phyloP scores from a whole-genome alignment of 768 basidiomycete species.

The Pluteus cervinus region DNA sequence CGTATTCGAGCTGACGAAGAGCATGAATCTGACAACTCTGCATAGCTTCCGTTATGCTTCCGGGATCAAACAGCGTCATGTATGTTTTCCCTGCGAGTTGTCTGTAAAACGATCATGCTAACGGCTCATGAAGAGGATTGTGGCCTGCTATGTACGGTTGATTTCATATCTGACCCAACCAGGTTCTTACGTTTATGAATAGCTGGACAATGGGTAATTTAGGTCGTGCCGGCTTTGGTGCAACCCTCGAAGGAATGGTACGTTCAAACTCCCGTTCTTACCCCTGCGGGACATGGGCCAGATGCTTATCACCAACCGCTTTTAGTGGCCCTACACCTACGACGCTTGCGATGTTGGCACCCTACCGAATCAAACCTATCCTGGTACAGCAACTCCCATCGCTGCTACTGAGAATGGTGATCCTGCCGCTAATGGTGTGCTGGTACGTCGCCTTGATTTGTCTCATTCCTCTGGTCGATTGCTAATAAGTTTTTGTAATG shows the following conservation, averaged over 20 bases:
- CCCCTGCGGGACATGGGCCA: no score
- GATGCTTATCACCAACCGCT: no score
- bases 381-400: slow-evolving; percentile 42
- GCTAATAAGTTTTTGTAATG: background rate
- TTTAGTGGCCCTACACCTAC: slow-evolving; percentile 61
- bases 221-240: slow-evolving; percentile 69
- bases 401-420: slow-evolving; percentile 38
- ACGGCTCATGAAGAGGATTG: slow-evolving; percentile 18
- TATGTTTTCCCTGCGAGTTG: slow-evolving; percentile 6
- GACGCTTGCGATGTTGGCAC: slow-evolving; percentile 79
- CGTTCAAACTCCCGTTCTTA: slow-evolving; percentile 10
- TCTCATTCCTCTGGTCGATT: background rate
- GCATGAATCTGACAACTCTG: background rate
- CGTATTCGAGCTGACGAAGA: background rate
- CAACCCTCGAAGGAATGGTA: slow-evolving; percentile 57
- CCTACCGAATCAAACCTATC: slow-evolving; percentile 66
- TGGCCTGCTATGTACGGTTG: slow-evolving; percentile 30
- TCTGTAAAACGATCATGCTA: slow-evolving; percentile 1
- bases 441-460: slow-evolving; percentile 16
- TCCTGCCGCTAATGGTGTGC: slow-evolving; percentile 27
- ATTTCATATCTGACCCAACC: background rate
- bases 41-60: slow-evolving; percentile 21
- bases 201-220: slow-evolving; percentile 44
- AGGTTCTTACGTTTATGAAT: background rate
- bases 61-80: slow-evolving; percentile 20